Conservation (phyloP, 2,329 filamentous ascomycete species). For the Rugonectria rugulosa region DNA sequence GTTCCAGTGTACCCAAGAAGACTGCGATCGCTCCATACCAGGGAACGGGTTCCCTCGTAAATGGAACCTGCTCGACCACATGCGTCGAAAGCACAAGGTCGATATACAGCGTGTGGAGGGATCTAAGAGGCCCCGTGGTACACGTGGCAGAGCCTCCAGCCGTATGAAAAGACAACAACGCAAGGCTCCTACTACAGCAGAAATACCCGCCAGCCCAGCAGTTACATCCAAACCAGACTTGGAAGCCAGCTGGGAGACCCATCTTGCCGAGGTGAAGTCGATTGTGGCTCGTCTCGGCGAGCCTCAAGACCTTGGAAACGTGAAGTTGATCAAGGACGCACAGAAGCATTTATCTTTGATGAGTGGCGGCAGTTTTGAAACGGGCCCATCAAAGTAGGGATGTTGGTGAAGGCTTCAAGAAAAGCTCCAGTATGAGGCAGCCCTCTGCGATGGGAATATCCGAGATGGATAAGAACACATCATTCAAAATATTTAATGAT, state of each 20-base stretch:
- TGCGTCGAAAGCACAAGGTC: slow-evolving; percentile 77
- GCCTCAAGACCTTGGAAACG: slow-evolving; percentile 60
- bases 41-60: slow-evolving; percentile 93
- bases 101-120: slow-evolving; percentile 57
- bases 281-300: slow-evolving; percentile 60
- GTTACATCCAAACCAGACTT: slow-evolving; percentile 42
- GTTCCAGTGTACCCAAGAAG: slow-evolving; percentile 85
- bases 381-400: too few relatives aligned
- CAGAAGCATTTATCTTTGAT: slow-evolving; percentile 60
- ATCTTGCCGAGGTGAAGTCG: slow-evolving; percentile 68
- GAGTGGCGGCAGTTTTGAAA: too few relatives aligned
- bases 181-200: background rate
- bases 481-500: too few relatives aligned
- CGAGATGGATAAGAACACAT: too few relatives aligned
- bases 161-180: background rate
- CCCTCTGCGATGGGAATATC: too few relatives aligned
- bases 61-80: slow-evolving; percentile 97
- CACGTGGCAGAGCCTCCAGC: background rate
- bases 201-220: slow-evolving; percentile 39
- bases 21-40: slow-evolving; percentile 81
- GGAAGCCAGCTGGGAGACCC: slow-evolving; percentile 65
- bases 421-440: too few relatives aligned
- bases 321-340: slow-evolving; percentile 60
- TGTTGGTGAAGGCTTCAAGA: too few relatives aligned
- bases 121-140: slow-evolving; percentile 34